Evolutionary conservation across 192 early-diverging fungal genomes (phyloP).

Genomic region (Coemansia sp.): DNA sequence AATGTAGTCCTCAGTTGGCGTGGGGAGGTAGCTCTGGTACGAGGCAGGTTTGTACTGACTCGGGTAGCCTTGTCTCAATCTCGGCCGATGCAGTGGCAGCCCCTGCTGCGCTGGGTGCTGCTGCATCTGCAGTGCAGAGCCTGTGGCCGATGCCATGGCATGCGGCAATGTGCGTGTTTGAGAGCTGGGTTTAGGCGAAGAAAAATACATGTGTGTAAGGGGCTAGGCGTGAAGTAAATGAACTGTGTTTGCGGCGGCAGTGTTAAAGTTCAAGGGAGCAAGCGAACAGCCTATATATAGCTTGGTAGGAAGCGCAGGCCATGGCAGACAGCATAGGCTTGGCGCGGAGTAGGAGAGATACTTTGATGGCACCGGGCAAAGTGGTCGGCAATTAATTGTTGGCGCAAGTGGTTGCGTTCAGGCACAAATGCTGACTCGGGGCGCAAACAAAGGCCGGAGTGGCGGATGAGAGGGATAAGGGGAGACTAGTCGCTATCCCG

Average conservation of each 20-base stretch:
- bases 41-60: neutral
- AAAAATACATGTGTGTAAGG: conserved; percentile 6
- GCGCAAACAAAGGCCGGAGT: neutral
- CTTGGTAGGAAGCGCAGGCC: neutral
- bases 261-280: neutral
- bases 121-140: conserved; percentile 5
- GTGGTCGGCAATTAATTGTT: neutral
- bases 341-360: neutral
- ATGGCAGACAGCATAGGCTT: neutral
- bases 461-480: neutral
- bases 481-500: neutral
- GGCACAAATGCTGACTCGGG: conserved; percentile 2
- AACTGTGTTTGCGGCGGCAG: too few species aligned
- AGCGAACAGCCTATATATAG: neutral
- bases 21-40: conserved; percentile 5
- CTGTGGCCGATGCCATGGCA: neutral
- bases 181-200: conserved; percentile 7
- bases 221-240: neutral
- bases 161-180: conserved; percentile 6
- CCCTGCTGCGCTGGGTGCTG: neutral
- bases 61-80: neutral
- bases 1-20: conserved; percentile 13
- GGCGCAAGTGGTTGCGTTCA: neutral
- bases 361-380: conserved; percentile 7
- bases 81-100: conserved; percentile 9